A percentile compares a stretch with the other conserved stretches of the same genome.
Conservation (phyloP, 2,329 filamentous ascomycete species). For the Hypoxylon sp. region DNA sequence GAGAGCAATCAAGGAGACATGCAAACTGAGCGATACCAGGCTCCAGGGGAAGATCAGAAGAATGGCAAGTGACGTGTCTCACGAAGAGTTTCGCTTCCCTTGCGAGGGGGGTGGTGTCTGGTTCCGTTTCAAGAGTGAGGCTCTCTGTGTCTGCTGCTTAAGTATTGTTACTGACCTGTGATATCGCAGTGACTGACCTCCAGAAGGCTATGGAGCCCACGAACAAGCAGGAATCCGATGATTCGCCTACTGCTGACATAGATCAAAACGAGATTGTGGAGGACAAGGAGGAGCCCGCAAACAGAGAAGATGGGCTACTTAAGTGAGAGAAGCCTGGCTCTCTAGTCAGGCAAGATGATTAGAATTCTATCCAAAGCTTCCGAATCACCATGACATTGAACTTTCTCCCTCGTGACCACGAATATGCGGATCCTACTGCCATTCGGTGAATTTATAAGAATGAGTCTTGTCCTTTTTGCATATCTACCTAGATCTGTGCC, state of each 20-base stretch:
- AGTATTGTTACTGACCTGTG: not conserved
- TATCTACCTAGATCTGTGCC: no score
- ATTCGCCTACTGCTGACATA: not conserved
- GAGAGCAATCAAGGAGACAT: conserved; percentile 19
- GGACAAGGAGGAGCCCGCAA: not conserved
- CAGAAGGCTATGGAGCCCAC: conserved; percentile 21
- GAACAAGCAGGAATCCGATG: not conserved
- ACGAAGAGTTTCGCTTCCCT: conserved; percentile 27
- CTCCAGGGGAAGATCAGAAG: conserved; percentile 18
- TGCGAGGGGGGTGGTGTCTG: conserved; percentile 29
- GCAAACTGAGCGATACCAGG: conserved; percentile 19
- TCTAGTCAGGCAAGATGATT: not conserved
- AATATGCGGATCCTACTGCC: no score
- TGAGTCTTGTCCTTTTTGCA: no score
- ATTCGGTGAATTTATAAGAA: no score
- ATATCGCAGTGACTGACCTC: conserved; percentile 18
- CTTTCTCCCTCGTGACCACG: not conserved
- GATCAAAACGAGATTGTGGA: not conserved
- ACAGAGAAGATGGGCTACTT: not conserved
- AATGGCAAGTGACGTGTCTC: conserved; percentile 24
- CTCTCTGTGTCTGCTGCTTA: not conserved
- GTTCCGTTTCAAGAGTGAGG: conserved; percentile 30
- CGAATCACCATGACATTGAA: not conserved
- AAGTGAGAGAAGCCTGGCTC: not conserved
- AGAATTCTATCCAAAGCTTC: not conserved